Evolutionary conservation across 352 stramenopile species (phyloP), one percentile per base, ranked within the genome.

Genomic region (Blastocystis sp.): DNA sequence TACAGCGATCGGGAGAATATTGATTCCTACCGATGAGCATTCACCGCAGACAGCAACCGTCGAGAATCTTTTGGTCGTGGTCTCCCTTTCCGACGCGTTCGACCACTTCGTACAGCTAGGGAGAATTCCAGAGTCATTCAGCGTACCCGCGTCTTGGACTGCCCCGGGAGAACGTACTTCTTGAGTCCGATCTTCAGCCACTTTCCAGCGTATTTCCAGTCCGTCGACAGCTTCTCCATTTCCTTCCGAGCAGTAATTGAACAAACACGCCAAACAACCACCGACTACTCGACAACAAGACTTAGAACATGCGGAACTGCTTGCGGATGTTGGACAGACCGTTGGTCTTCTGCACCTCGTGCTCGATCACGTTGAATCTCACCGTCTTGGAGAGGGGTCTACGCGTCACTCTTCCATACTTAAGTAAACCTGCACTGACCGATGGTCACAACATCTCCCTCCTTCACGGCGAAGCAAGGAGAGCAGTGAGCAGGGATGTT

Each of bases 221-320:
- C 69, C 40, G 38, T 41, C 28, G 40, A 5, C 1, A 79, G 14
- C 0, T 17, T 7, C n/a, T 48, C 60, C 69, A 79, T 79, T 56
- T 9, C 60, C 1, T 19, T 21, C 41, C n/a, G 19, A 71, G 7
- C 21, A 79, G 34, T 21, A 10, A 34, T 38, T 43, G 2, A 60
- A 79, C 23, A 62, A 79, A 79, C 69, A 79, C 28, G n/a, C 48
- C 40, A 79, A 40, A 76, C n/a, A 79, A 60, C n/a, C 69, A 79
- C 69, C 69, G 69, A 79, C 41, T 48, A 4, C 40, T 62, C 23
- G 28, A 79, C 21, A 34, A 34, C 23, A 71, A 40, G 21, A 43
- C 69, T 43, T 96, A 97, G 92, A 97, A 99, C 92, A 98, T 94
- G 90, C 96, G 95, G 94, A 99, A 99, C 90, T 97, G 94, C 94